A percentile compares a stretch with the other conserved stretches of the same genome.
Conservation (phyloP, 768 basidiomycete genomes). For the Grammothele lineata region DNA sequence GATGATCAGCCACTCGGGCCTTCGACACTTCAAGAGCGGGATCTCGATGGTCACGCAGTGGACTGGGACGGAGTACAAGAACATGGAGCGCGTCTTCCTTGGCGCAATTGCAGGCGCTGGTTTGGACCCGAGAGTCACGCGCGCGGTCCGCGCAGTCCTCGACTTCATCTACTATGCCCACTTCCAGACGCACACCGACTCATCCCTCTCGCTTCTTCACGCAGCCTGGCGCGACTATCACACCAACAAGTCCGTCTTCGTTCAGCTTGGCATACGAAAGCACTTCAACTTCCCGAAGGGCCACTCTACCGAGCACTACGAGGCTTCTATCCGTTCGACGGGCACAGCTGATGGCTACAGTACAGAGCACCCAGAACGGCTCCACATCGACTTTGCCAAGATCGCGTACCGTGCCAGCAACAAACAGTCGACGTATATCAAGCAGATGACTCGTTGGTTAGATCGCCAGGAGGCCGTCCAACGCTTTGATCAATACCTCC, state of each 20-base stretch:
- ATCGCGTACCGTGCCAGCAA: conserved; percentile 25
- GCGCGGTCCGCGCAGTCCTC: conserved; percentile 20
- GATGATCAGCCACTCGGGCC: conserved; percentile 27
- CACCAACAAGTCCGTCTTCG: conserved; percentile 23
- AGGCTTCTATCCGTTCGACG: conserved; percentile 11
- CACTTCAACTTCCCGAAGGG: conserved; percentile 31
- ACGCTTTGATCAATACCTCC: conserved; percentile 23
- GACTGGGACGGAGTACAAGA: conserved; percentile 40
- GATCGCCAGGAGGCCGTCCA: conserved; percentile 31
- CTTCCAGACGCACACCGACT: conserved; percentile 20
- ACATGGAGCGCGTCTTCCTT: conserved; percentile 25
- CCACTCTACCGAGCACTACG: conserved; percentile 22
- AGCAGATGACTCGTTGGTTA: conserved; percentile 40
- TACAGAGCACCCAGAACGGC: conserved; percentile 29
- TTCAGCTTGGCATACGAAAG: conserved; percentile 17
- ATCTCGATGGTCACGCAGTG: conserved; percentile 38
- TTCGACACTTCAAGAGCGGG: conserved; percentile 40
- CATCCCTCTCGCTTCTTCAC: conserved; percentile 15
- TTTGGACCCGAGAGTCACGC: conserved; percentile 13
- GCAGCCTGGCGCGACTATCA: conserved; percentile 22
- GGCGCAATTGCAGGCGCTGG: conserved; percentile 24
- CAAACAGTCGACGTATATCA: conserved; percentile 13
- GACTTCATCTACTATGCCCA: conserved; percentile 28
- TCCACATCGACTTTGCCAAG: conserved; percentile 43
- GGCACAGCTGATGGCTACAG: conserved; percentile 22